Conservation (phyloP, 2,329 filamentous ascomycete genomes). For the Acephala macrosclerotiorum region DNA sequence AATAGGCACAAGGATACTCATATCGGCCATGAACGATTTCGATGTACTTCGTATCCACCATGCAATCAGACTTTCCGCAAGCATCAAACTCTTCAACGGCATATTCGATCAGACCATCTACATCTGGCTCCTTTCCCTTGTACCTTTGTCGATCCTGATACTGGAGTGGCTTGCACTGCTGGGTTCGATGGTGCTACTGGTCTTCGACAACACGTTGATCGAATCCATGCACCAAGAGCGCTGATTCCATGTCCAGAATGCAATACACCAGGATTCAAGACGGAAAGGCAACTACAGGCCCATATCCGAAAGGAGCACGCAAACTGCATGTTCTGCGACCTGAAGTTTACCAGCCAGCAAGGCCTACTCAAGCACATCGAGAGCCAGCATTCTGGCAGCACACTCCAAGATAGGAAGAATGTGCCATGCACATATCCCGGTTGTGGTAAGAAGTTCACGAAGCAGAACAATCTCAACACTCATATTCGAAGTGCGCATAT, state of each 20-base stretch:
- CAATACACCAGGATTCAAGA: constrained; percentile 65
- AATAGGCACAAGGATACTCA: constrained; percentile 82
- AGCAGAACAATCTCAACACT: constrained; percentile 80
- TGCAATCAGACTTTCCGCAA: constrained; percentile 87
- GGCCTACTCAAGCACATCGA: constrained; percentile 82
- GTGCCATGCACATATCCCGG: constrained; percentile 71
- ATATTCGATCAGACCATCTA: constrained; percentile 80
- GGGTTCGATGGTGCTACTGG: constrained; percentile 78
- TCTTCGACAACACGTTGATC: constrained; percentile 74
- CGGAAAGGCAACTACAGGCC: constrained; percentile 71
- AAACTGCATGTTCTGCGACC: constrained; percentile 77
- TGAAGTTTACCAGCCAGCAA: constrained; percentile 69
- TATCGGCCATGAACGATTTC: constrained; percentile 76
- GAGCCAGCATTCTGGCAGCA: constrained; percentile 72
- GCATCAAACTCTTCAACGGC: constrained; percentile 83
- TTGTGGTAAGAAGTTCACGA: constrained; percentile 81
- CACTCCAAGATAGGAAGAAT: constrained; percentile 68
- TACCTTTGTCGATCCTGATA: constrained; percentile 59
- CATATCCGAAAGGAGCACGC: constrained; percentile 80
- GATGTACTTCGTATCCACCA: constrained; percentile 72
- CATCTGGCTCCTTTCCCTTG: constrained; percentile 77
- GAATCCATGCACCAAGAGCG: constrained; percentile 69
- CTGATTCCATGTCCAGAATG: constrained; percentile 84
- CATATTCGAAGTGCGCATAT: constrained; percentile 83
- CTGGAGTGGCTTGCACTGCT: constrained; percentile 64